phyloP scores from a whole-genome alignment of 805 yeast species.

The Saccharomycopsis selenospora region DNA sequence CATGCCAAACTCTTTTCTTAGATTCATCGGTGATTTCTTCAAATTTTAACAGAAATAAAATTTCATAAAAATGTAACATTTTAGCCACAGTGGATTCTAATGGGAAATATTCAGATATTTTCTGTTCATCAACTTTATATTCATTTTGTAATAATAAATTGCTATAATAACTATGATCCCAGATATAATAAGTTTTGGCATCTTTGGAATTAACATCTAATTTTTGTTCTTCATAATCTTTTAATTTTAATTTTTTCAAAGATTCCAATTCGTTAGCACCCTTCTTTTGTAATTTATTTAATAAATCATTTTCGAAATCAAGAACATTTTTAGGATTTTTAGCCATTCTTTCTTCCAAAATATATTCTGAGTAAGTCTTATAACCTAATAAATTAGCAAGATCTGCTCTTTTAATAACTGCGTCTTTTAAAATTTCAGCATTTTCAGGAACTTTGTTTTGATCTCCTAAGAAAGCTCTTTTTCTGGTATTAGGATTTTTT shows the following conservation, averaged over 20 bases:
- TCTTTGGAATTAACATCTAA: constrained; percentile 31
- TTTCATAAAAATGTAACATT: constrained; percentile 68
- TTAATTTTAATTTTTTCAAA: constrained; percentile 45
- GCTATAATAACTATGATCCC: constrained; percentile 71
- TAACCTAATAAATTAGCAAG: constrained; percentile 62
- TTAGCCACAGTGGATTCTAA: constrained; percentile 55
- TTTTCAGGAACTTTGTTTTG: constrained; percentile 62
- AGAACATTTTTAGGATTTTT: constrained; percentile 54
- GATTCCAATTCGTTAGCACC: constrained; percentile 47
- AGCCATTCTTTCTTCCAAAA: constrained; percentile 77
- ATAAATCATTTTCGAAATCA: constrained; percentile 56
- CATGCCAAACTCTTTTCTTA: constrained; percentile 59
- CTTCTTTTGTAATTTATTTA: constrained; percentile 47
- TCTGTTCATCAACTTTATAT: constrained; percentile 63
- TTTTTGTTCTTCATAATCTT: constrained; percentile 43
- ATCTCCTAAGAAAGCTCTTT: constrained; percentile 55
- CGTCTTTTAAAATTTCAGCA: constrained; percentile 49
- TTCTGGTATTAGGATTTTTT: constrained; percentile 54
- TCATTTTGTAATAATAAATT: constrained; percentile 59
- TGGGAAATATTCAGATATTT: constrained; percentile 74
- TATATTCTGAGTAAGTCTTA: constrained; percentile 58
- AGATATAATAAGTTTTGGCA: constrained; percentile 41
- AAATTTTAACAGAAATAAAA: constrained; percentile 61
- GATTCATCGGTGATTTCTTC: constrained; percentile 37
- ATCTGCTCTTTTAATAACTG: constrained; percentile 54